A percentile compares a stretch with the other conserved stretches of the same genome.
Evolutionary conservation across 2,329 filamentous ascomycete genomes (phyloP).

Genomic region (Penicillium sp.): DNA sequence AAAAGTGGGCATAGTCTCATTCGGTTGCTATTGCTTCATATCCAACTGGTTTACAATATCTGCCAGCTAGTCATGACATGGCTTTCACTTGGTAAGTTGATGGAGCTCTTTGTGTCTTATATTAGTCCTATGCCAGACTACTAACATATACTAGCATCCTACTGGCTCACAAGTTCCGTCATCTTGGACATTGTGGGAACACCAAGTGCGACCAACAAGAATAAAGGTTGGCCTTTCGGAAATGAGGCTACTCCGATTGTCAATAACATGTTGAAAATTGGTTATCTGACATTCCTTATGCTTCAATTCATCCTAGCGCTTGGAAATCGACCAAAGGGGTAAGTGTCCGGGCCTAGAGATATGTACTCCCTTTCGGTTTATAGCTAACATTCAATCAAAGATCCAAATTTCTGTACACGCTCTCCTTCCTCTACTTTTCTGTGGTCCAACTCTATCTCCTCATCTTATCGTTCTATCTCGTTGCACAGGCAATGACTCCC

Average conservation of each 20-base stretch:
- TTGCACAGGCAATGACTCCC: slow-evolving; percentile 66
- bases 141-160: slow-evolving; percentile 64
- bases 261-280: slow-evolving; percentile 83
- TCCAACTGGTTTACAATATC: slow-evolving; percentile 90
- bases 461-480: slow-evolving; percentile 61
- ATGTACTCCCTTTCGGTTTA: too few relatives aligned
- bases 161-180: slow-evolving; percentile 93
- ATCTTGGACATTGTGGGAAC: slow-evolving; percentile 94
- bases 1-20: slow-evolving; percentile 92
- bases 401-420: slow-evolving; percentile 83
- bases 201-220: slow-evolving; percentile 52
- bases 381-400: slow-evolving; percentile 9
- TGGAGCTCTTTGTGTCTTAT: not conserved
- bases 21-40: slow-evolving; percentile 94
- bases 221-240: slow-evolving; percentile 82
- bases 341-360: not conserved
- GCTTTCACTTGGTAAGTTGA: slow-evolving; percentile 62
- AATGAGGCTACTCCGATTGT: slow-evolving; percentile 78
- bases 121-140: not conserved
- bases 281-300: slow-evolving; percentile 84
- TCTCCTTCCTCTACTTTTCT: slow-evolving; percentile 80
- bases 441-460: slow-evolving; percentile 63
- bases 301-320: slow-evolving; percentile 93
- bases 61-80: slow-evolving; percentile 82
- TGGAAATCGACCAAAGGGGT: slow-evolving; percentile 88